Conservation (phyloP, 257 asterid species). For the Rehmannia glutinosa region DNA sequence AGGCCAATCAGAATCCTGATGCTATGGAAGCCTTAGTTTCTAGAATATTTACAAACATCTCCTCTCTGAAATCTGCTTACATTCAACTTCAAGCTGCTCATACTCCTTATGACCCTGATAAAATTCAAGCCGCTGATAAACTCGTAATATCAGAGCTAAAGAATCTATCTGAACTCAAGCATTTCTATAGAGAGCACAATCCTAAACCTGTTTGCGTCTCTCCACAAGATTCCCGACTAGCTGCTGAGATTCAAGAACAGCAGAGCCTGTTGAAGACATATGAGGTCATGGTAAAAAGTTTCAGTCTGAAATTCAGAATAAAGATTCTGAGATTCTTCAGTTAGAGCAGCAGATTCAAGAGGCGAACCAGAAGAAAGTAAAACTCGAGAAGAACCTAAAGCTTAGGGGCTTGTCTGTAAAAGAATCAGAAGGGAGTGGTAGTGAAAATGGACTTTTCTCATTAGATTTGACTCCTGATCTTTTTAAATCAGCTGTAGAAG, state of each 20-base stretch:
- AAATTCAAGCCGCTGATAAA: constrained; percentile 95
- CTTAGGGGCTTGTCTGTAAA: constrained; percentile 86
- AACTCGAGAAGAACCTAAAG: constrained; percentile 91
- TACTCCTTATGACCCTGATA: constrained; percentile 96
- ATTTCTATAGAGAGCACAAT: constrained; percentile 89
- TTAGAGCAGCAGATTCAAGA: constrained; percentile 92
- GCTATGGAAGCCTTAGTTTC: constrained; percentile 88
- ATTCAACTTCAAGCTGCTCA: constrained; percentile 95
- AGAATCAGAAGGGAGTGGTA: constrained; percentile 68
- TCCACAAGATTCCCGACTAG: constrained; percentile 95
- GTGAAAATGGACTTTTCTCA: constrained; percentile 42
- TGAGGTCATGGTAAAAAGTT: constrained; percentile 98
- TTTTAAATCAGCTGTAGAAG: constrained; percentile 69
- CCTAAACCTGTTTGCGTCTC: constrained; percentile 90
- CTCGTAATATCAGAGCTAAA: constrained; percentile 94
- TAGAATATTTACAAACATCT: constrained; percentile 76
- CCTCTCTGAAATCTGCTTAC: constrained; percentile 91
- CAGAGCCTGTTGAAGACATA: constrained; percentile 92
- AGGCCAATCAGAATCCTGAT: constrained; percentile 85
- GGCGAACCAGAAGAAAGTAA: constrained; percentile 81
- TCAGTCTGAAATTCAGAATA: constrained; percentile 97
- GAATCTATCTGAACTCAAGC: constrained; percentile 91
- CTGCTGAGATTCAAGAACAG: constrained; percentile 98
- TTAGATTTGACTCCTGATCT: constrained; percentile 72
- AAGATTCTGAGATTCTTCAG: constrained; percentile 82